These are phyloP conservation scores for Xylaria acuta DNA, from an alignment of 495 filamentous ascomycete species.

Conservation along the genomic window DNA sequence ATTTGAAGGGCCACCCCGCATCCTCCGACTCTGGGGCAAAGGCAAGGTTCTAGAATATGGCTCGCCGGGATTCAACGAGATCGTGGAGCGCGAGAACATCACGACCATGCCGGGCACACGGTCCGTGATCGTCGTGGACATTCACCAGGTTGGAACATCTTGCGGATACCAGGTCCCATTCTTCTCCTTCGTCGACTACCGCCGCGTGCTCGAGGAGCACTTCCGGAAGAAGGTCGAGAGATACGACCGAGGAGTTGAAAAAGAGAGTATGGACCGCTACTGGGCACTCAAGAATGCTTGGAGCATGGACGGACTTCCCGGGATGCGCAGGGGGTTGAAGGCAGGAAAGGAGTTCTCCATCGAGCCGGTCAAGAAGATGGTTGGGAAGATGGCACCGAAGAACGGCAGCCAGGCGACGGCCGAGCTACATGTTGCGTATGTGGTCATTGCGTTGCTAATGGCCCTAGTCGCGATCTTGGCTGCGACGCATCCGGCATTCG, in stretches of 20 bases:
- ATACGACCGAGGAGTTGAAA: conserved; percentile 48
- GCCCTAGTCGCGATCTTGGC: conserved; percentile 33
- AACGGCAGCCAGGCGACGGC: conserved; percentile 22
- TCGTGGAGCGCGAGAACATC: conserved; percentile 54
- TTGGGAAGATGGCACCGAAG: conserved; percentile 46
- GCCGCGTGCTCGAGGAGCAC: conserved; percentile 54
- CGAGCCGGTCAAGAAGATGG: conserved; percentile 59
- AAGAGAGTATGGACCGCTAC: conserved; percentile 64
- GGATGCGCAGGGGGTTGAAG: conserved; percentile 50
- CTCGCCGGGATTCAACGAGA: conserved; percentile 50
- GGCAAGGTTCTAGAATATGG: conserved; percentile 69
- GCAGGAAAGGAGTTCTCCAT: conserved; percentile 51
- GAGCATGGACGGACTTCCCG: conserved; percentile 62
- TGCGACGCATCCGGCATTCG: conserved; percentile 38
- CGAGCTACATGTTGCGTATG: conserved; percentile 32
- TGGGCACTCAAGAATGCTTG: conserved; percentile 63
- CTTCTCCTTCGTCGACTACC: conserved; percentile 57
- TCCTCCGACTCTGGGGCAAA: conserved; percentile 72
- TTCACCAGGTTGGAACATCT: conserved; percentile 66
- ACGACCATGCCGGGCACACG: conserved; percentile 56
- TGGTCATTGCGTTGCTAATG: conserved; percentile 33
- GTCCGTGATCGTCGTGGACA: conserved; percentile 67
- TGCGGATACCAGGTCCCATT: conserved; percentile 62
- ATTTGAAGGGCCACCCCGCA: conserved; percentile 68
- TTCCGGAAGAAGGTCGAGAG: conserved; percentile 52